Evolutionary conservation across 345 rosid species (phyloP), one percentile per base, ranked within the genome.

Genomic region (Jatropha curcas): DNA sequence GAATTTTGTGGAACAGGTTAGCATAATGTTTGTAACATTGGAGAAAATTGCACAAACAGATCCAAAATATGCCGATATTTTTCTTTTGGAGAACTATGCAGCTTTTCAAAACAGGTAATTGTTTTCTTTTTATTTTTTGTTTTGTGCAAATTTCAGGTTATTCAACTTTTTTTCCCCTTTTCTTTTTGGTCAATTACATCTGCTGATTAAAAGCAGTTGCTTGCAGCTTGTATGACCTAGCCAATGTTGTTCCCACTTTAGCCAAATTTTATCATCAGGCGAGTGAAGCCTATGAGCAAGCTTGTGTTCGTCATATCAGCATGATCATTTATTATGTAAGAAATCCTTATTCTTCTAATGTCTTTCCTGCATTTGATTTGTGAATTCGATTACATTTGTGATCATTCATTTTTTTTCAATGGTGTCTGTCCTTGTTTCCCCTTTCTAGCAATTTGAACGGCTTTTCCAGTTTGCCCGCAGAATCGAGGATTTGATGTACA

Each of bases 181-280:
- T 46, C 25, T 50, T 65, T 35, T 48, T 68, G 17, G 16, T 57
- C 65, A 50, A 41, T 65, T 43, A 56, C 71, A 27, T 35, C 50
- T 63, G 33, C 76, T 88, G 72, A 83, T 75, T 34, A 60, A 70
- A 72, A 75, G 74, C 69, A 65, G 52, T 57, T 84, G 22, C 78
- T 16, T 85, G 84, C 89, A 96, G 99, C 83, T 81, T 93, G 81
- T 96, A 93, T 86, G 98, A 96, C 77, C 87, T 96, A 62, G 99
- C 99, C 58, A 96, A 96, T 82, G 92, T 93, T 46, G 97, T 96
- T 67, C 94, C 98, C 30, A 93, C 91, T 20, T 86, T 96, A 79
- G 99, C 98, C 81, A 96, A 96, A 84, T 96, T 93, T 74, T 96
- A 96, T 83, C 98, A 96, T 83, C 99, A 91, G 86, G 99, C 99